Evolutionary conservation across 1,284 basidiomycete genomes (phyloP), one percentile per base, ranked within the genome.

Genomic region (Cystobasidium pallidum): DNA sequence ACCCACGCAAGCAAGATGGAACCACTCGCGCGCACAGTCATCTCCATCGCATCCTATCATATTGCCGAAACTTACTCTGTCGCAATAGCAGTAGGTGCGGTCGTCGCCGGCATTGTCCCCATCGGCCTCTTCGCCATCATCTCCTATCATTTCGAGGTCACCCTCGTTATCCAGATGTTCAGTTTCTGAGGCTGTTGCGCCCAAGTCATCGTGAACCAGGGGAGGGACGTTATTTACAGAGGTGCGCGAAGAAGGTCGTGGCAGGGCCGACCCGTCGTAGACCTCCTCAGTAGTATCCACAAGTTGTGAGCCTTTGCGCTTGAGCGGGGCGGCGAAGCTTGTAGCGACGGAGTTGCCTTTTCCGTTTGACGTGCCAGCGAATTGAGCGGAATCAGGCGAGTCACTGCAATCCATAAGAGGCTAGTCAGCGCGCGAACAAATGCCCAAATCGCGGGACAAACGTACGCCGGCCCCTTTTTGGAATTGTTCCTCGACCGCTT

Each of bases 31-130:
- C 78, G 90, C 88, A 82, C 95, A 98, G 57, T 86, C 86, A n/a
- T 85, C 84, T 77, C 90, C 90, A 81, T 99, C 95, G 80, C 95
- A 99, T 2, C 88, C 95, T 78, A 99, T 94, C 95, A 99, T 99
- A 82, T 95, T 91, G 34, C 94, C 94, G 78, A 90, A 94, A 79
- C 91, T 92, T 70, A 89, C 85, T 28, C 89, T 86, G 75, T 91
- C 86, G 81, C 94, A 98, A 83, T 89, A 87, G 81, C 94, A 99
- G 81, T 98, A 99, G 24, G 86, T 85, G 76, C 85, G 87, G 71
- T 86, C 85, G 75, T 91, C 88, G 72, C 92, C 91, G 17, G 68
- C 68, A 34, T 59, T 55, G 21, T 70, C 58, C 3, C 68, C 68
- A 28, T 64, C 68, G 32, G 43, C 61, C 17, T 64, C 68, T 21